Evolutionary conservation across 768 basidiomycete genomes (phyloP).

Genomic region (Mycena belliarum): DNA sequence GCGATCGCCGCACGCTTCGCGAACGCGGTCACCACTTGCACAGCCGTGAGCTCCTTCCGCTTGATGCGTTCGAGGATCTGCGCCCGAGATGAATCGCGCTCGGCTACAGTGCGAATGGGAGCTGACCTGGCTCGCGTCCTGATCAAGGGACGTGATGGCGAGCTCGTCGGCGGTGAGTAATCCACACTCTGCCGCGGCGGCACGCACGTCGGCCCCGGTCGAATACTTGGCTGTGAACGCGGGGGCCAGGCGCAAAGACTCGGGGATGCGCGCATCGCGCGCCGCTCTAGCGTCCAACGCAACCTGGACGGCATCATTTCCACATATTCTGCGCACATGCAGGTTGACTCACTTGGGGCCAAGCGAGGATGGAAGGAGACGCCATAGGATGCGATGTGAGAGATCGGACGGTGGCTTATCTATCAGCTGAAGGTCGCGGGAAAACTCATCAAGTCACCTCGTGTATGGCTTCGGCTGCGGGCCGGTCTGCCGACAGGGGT

Average conservation of each 20-base stretch:
- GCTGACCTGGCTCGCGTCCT: constrained; percentile 36
- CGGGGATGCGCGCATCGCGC: constrained; percentile 20
- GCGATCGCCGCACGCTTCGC: constrained; percentile 54
- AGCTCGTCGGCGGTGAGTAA: constrained; percentile 34
- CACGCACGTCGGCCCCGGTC: constrained; percentile 30
- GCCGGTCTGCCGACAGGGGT: too few relatives aligned
- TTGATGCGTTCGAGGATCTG: constrained; percentile 29
- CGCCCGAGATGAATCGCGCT: not conserved
- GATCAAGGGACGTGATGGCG: constrained; percentile 31
- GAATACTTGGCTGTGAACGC: constrained; percentile 20
- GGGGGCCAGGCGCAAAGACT: constrained; percentile 6
- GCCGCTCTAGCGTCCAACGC: constrained; percentile 18
- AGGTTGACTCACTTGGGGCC: constrained; percentile 4
- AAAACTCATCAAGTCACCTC: too few relatives aligned
- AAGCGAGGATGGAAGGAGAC: not conserved
- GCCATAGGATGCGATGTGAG: not conserved
- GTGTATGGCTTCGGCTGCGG: too few relatives aligned
- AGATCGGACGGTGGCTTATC: not conserved
- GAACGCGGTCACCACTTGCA: constrained; percentile 43
- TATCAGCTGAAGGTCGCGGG: not conserved
- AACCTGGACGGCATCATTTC: not conserved
- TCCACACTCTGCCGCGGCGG: constrained; percentile 33
- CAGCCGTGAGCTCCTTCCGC: constrained; percentile 33
- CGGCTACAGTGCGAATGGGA: not conserved
- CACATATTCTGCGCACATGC: not conserved